phyloP scores from a whole-genome alignment of 2,329 filamentous ascomycete species.

The Colletotrichum lupini region DNA sequence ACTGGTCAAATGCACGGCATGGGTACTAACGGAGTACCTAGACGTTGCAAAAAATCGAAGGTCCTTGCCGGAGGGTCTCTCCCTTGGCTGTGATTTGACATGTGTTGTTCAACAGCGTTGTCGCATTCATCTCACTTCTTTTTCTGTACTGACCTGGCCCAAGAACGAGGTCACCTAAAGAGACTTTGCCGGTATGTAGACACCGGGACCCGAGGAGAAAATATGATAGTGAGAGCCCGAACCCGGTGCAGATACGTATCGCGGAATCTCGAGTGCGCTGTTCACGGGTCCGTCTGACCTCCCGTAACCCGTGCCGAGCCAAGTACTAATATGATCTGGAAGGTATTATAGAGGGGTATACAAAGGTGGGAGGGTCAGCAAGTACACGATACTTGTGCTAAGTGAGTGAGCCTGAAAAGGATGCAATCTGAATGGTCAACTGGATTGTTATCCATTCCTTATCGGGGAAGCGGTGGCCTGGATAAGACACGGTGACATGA shows the following conservation, averaged over 20 bases:
- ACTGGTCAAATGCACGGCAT: slow-evolving; percentile 9
- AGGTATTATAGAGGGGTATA: not conserved
- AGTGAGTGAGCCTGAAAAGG: not conserved
- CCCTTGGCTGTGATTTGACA: not conserved
- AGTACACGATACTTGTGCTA: not conserved
- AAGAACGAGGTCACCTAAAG: not conserved
- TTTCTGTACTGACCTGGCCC: not conserved
- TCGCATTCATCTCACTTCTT: not conserved
- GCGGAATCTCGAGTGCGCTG: not conserved
- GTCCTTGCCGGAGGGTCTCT: not conserved
- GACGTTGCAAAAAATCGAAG: slow-evolving; percentile 1
- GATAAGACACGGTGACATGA: slow-evolving; percentile 26
- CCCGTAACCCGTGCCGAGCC: not conserved
- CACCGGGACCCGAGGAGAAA: not conserved
- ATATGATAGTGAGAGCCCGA: not conserved
- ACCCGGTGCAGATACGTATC: not conserved
- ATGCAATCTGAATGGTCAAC: slow-evolving; percentile 24
- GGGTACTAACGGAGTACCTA: not conserved
- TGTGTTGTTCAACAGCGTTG: not conserved
- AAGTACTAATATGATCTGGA: not conserved
- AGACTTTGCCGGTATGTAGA: not conserved
- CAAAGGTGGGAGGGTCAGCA: not conserved
- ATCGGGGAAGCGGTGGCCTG: slow-evolving; percentile 26
- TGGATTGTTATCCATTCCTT: slow-evolving; percentile 7
- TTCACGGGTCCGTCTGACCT: not conserved